A percentile compares a stretch with the other conserved stretches of the same genome.
Conservation (phyloP, 176 grass and related monocot genomes). For the Ensete ventricosum region DNA sequence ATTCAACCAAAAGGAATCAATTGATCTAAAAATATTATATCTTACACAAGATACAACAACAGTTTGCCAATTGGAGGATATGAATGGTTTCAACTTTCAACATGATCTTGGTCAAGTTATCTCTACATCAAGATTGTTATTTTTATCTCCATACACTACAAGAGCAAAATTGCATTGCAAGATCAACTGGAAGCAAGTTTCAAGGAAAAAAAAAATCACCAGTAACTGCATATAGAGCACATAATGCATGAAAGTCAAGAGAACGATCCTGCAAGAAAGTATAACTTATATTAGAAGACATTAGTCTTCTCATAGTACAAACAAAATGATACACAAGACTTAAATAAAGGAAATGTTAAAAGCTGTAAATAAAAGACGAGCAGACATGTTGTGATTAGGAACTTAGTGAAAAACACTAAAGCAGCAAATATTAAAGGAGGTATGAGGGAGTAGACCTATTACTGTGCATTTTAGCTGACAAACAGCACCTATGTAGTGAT, state of each 20-base stretch:
- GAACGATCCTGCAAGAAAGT: slow-evolving; percentile 72
- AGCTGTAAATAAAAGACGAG: background rate
- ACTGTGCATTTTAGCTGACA: no score
- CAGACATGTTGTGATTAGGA: background rate
- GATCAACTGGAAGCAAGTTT: background rate
- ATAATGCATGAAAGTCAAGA: slow-evolving; percentile 86
- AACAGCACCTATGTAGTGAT: no score
- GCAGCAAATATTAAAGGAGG: no score
- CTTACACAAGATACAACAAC: background rate
- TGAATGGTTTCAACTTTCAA: background rate
- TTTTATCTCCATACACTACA: slow-evolving; percentile 9
- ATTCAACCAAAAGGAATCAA: background rate
- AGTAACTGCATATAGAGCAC: slow-evolving; percentile 92
- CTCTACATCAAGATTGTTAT: background rate
- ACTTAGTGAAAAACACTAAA: no score
- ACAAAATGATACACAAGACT: slow-evolving; percentile 1
- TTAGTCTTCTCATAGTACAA: background rate
- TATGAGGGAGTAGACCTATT: no score
- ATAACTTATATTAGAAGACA: background rate
- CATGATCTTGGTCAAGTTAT: background rate
- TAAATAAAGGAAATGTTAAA: slow-evolving; percentile 3
- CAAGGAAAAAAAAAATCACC: slow-evolving; percentile 37
- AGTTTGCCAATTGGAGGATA: background rate
- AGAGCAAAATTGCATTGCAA: background rate
- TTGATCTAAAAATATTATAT: background rate